phyloP scores from a whole-genome alignment of 140 eudicot species.

The Eryngium alpinum region DNA sequence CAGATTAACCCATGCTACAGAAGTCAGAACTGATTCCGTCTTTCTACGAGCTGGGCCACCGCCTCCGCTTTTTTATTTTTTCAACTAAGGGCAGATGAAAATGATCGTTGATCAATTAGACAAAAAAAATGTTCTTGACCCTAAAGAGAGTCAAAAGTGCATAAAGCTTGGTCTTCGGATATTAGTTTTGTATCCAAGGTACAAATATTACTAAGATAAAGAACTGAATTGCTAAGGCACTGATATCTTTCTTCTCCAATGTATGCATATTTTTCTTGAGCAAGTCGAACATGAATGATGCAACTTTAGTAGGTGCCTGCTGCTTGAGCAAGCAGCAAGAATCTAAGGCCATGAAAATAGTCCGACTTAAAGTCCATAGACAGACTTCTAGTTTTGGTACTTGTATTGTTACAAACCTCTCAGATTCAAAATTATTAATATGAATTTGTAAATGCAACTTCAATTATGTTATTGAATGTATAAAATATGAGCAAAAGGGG shows the following conservation, averaged over 20 bases:
- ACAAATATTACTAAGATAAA: background rate
- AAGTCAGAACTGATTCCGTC: background rate
- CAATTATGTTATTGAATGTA: no score
- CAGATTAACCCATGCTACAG: background rate
- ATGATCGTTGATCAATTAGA: no score
- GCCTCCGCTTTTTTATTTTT: background rate
- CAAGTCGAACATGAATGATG: no score
- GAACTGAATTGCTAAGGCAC: background rate
- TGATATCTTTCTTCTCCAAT: no score
- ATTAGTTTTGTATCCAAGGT: background rate
- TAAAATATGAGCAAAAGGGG: no score
- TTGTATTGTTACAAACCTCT: background rate
- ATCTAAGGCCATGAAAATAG: no score
- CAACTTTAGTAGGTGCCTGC: no score
- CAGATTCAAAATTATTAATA: no score
- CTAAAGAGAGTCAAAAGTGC: background rate
- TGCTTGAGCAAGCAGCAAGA: no score
- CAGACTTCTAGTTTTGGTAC: background rate
- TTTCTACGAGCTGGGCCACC: no score
- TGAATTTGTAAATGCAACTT: background rate
- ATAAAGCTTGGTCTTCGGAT: background rate
- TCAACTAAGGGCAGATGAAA: background rate
- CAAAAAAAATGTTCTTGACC: background rate
- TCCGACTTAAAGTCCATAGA: no score
- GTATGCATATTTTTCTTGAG: background rate